Evolutionary conservation across 148 eudicot genomes (phyloP).

Genomic region (Vaccinium myrtillus): DNA sequence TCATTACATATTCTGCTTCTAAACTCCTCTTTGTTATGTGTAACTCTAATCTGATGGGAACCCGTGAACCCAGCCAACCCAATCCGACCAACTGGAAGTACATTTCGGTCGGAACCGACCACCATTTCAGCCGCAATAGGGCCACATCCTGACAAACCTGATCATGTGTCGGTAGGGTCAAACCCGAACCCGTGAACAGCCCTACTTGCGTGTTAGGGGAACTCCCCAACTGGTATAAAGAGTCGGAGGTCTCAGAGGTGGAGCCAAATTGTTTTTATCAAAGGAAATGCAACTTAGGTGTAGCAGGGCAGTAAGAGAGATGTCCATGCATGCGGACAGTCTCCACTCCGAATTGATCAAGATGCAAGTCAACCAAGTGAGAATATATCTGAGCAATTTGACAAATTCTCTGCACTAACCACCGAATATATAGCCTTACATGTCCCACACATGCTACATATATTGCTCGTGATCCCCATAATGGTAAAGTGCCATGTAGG

Average conservation of each 20-base stretch:
- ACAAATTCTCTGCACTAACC: neutral
- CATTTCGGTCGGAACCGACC: too few species aligned
- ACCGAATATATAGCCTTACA: neutral
- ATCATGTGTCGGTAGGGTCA: too few species aligned
- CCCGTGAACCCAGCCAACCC: too few species aligned
- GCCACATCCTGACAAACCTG: too few species aligned
- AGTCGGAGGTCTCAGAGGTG: neutral
- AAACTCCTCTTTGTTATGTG: too few species aligned
- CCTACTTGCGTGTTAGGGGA: neutral
- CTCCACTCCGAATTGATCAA: neutral
- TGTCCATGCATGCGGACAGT: neutral
- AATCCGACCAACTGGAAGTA: too few species aligned
- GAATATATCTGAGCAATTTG: neutral
- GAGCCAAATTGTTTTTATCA: neutral
- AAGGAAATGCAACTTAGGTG: neutral
- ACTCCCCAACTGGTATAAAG: neutral
- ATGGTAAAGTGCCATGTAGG: neutral
- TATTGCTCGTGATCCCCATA: neutral
- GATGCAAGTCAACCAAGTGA: conserved; percentile 5
- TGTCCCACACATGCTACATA: neutral
- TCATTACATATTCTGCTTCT: too few species aligned
- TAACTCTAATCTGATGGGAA: too few species aligned
- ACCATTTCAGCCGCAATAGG: too few species aligned
- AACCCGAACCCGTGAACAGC: too few species aligned
- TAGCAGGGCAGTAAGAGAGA: neutral